Conservation (phyloP, 345 rosid genomes). For the Orychophragmus violaceus region DNA sequence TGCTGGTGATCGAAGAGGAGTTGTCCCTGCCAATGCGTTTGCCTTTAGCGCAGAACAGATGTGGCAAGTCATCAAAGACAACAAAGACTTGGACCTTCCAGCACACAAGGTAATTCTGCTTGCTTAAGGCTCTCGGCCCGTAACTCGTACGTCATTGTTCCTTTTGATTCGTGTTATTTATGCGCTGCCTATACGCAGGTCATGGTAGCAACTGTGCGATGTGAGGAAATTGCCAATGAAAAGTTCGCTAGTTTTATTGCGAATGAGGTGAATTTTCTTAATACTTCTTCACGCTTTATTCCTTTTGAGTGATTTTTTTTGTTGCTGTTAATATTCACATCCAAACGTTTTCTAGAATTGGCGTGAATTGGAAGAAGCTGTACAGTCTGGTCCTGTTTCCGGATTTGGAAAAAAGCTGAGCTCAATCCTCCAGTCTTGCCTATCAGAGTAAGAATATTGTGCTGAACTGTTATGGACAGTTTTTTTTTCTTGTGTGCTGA, state of each 20-base stretch:
- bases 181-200: constrained; percentile 44
- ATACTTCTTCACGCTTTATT: neutral
- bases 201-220: constrained; percentile 99
- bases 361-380: constrained; percentile 71
- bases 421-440: constrained; percentile 43
- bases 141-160: neutral
- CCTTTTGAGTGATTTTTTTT: neutral
- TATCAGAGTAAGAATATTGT: constrained; percentile 58
- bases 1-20: constrained; percentile 98
- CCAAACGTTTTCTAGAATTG: constrained; percentile 46
- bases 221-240: constrained; percentile 94
- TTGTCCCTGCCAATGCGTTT: constrained; percentile 97
- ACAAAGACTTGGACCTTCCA: constrained; percentile 97
- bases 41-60: constrained; percentile 86
- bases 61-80: constrained; percentile 95
- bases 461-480: neutral
- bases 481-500: neutral
- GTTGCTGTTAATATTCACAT: neutral
- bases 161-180: constrained; percentile 10
- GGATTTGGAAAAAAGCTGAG: constrained; percentile 86
- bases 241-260: constrained; percentile 49
- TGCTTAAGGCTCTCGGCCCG: neutral
- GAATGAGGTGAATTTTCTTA: constrained; percentile 53
- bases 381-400: constrained; percentile 55
- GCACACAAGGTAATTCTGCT: constrained; percentile 80